Percentiles rank a stretch among this genome's conserved stretches.
Conservation (phyloP, 2,329 filamentous ascomycete species). For the Atkinsonella texensis region DNA sequence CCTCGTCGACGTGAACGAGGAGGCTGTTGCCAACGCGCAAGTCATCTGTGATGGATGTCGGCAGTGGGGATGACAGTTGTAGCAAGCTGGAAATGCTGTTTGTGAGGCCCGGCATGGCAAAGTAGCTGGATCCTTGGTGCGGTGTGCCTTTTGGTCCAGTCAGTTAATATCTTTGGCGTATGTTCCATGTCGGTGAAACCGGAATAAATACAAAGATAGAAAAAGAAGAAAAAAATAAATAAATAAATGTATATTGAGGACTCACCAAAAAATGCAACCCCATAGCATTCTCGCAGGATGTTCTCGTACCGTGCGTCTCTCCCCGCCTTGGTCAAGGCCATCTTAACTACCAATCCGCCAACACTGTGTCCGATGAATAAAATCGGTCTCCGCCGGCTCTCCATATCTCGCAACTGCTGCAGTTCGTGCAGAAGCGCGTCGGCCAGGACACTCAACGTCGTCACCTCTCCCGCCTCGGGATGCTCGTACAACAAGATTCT, state of each 20-base stretch:
- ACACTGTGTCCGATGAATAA: slow-evolving; percentile 51
- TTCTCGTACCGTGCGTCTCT: slow-evolving; percentile 24
- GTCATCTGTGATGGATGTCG: slow-evolving; percentile 35
- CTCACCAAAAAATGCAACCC: slow-evolving; percentile 47
- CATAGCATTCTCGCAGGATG: slow-evolving; percentile 45
- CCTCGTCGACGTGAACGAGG: slow-evolving; percentile 37
- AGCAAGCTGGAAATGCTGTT: slow-evolving; percentile 41
- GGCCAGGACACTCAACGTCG: slow-evolving; percentile 32
- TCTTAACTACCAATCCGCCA: slow-evolving; percentile 48
- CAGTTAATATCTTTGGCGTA: not conserved
- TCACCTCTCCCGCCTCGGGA: slow-evolving; percentile 26
- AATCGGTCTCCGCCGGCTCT: slow-evolving; percentile 34
- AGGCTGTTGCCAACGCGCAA: slow-evolving; percentile 38
- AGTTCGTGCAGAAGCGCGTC: slow-evolving; percentile 35
- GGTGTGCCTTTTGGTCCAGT: slow-evolving; percentile 33
- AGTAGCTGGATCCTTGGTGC: slow-evolving; percentile 50
- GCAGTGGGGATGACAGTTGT: slow-evolving; percentile 37
- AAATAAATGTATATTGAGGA: not conserved
- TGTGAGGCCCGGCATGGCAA: slow-evolving; percentile 45
- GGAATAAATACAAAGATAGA: too few relatives aligned
- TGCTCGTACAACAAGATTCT: slow-evolving; percentile 41
- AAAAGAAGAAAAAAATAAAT: slow-evolving; percentile 3
- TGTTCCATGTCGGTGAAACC: too few relatives aligned
- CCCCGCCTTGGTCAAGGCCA: slow-evolving; percentile 38
- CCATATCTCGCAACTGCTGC: slow-evolving; percentile 18